Percentiles rank a stretch among this genome's conserved stretches.
phyloP scores from a whole-genome alignment of 2,329 filamentous ascomycete species.

The Myriosclerotinia duriaeana region DNA sequence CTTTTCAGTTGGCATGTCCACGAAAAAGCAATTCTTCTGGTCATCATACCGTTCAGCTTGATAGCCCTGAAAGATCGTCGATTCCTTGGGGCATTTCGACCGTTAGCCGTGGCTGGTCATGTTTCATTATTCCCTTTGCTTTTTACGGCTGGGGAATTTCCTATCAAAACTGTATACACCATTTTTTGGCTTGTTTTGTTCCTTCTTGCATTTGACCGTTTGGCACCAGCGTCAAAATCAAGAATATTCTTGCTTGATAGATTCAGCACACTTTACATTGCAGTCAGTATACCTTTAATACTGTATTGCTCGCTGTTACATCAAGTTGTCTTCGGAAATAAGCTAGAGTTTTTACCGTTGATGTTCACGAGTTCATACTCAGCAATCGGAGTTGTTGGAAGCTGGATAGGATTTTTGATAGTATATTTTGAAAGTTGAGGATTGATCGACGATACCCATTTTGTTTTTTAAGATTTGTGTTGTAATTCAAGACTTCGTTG shows the following conservation, averaged over 20 bases:
- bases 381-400: slow-evolving; percentile 90
- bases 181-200: slow-evolving; percentile 88
- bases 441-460: slow-evolving; percentile 29
- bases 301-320: slow-evolving; percentile 85
- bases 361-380: slow-evolving; percentile 98
- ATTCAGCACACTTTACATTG: slow-evolving; percentile 86
- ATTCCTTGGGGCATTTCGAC: slow-evolving; percentile 87
- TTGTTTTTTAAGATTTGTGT: slow-evolving; percentile 8
- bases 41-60: slow-evolving; percentile 93
- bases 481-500: not conserved
- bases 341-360: slow-evolving; percentile 85
- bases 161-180: slow-evolving; percentile 90
- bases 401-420: slow-evolving; percentile 91
- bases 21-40: slow-evolving; percentile 91
- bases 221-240: slow-evolving; percentile 80
- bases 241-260: slow-evolving; percentile 88
- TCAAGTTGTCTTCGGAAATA: slow-evolving; percentile 75
- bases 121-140: slow-evolving; percentile 93
- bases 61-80: slow-evolving; percentile 87
- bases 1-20: slow-evolving; percentile 98
- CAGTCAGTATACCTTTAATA: slow-evolving; percentile 84
- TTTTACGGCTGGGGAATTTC: slow-evolving; percentile 89
- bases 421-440: slow-evolving; percentile 68
- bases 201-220: slow-evolving; percentile 78
- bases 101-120: slow-evolving; percentile 87